Evolutionary conservation across 208 protist genomes (phyloP), one percentile per base, ranked within the genome.

Genomic region (Dictyostelium gargantuum): DNA sequence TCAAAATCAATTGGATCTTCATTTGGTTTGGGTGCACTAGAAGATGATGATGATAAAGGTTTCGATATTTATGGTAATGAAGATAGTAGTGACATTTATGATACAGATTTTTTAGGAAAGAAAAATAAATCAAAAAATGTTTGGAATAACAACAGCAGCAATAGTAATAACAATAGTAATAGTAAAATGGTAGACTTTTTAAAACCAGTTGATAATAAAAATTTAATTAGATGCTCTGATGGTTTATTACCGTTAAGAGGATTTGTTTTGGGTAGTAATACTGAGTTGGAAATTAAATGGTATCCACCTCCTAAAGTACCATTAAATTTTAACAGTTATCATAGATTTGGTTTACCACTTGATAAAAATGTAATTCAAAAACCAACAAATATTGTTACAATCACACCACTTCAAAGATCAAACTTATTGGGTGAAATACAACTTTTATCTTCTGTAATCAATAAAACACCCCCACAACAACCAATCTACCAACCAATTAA

Each of bases 251-350:
- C 82, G 42, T 56, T 89, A 1, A n/a, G 9, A 29, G 50, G 50
- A 13, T 89, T 79, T 48, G 11, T 89, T 10, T 54, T 89, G 1
- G 15, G 63, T 35, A 6, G 61, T 32, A 52, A 10, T 23, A 79
- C 50, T 19, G 40, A 19, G n/a, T 40, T 89, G 3, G 66, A 76
- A 17, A 68, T 40, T 11, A 89, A 89, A 79, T 79, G 82, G 66
- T 89, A 50, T 8, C 23, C 23, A 44, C 82, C 82, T 32, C 82
- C 82, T 4, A 50, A 46, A 68, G 13, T 89, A n/a, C 82, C 82
- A 5, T 1, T 35, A 9, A 63, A 76, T 1, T 89, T 79, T 40
- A 40, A 79, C 6, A 17, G 9, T 1, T 40, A 52, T 26, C 82
- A 89, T 29, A 58, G 35, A 32, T 86, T 75, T 52, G 1, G 13